Evolutionary conservation across 2,329 filamentous ascomycete species (phyloP).

Genomic region (Sporothrix pallida): DNA sequence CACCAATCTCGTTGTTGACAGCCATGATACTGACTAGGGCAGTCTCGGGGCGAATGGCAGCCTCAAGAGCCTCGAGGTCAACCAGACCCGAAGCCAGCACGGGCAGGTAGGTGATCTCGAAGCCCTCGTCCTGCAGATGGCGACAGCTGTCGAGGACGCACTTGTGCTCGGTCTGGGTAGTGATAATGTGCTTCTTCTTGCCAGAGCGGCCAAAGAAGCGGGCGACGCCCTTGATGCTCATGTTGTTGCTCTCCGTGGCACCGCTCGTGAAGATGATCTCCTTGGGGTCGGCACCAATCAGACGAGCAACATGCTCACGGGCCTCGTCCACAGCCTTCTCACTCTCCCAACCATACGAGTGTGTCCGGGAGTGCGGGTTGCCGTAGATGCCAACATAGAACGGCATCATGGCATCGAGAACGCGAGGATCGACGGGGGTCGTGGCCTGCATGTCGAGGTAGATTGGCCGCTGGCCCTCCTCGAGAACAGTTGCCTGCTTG

Average conservation of each 20-base stretch:
- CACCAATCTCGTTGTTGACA: conserved; percentile 99
- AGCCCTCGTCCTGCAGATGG: conserved; percentile 95
- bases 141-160: conserved; percentile 97
- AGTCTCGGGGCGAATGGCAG: conserved; percentile 88
- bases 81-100: conserved; percentile 87
- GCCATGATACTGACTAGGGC: conserved; percentile 96
- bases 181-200: conserved; percentile 99
- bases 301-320: conserved; percentile 77
- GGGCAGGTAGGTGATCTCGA: conserved; percentile 94
- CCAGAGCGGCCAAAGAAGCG: conserved; percentile 90
- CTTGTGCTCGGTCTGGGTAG: conserved; percentile 97
- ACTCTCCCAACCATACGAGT: conserved; percentile 98
- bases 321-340: conserved; percentile 92
- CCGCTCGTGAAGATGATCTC: conserved; percentile 99
- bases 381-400: conserved; percentile 93
- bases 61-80: conserved; percentile 81
- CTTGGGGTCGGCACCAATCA: conserved; percentile 94
- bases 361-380: conserved; percentile 95
- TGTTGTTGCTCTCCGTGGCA: conserved; percentile 98
- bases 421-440: conserved; percentile 90
- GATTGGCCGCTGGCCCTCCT: conserved; percentile 89
- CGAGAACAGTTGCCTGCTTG: conserved; percentile 91
- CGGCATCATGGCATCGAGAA: conserved; percentile 95
- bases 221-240: conserved; percentile 98
- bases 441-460: conserved; percentile 99